A percentile compares a stretch with the other conserved stretches of the same genome.
phyloP scores from a whole-genome alignment of 306 rosid species.

The Inga laurina region DNA sequence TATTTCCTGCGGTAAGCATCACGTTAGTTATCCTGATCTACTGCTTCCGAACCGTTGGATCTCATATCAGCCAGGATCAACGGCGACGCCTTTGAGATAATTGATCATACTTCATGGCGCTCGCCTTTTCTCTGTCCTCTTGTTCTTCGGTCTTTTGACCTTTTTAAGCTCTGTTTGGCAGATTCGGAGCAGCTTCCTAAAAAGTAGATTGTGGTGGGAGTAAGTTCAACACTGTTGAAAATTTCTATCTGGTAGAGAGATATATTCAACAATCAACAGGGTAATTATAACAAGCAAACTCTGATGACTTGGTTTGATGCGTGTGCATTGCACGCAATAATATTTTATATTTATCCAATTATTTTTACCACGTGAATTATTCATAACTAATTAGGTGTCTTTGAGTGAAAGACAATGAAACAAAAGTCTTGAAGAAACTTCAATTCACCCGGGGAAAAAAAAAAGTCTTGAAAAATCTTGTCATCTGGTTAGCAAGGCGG shows the following conservation, averaged over 20 bases:
- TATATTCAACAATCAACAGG: background rate
- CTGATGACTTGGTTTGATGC: background rate
- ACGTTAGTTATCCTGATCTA: background rate
- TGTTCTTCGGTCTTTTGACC: background rate
- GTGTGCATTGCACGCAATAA: background rate
- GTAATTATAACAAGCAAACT: background rate
- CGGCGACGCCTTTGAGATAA: background rate
- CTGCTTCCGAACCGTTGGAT: conserved; percentile 8
- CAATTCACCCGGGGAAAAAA: too few species aligned
- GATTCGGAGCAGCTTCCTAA: background rate
- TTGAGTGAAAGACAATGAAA: background rate
- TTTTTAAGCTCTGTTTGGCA: background rate
- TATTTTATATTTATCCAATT: background rate
- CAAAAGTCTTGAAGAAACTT: background rate
- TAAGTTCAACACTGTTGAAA: background rate
- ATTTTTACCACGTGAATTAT: background rate
- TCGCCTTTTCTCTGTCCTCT: background rate
- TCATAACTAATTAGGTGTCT: background rate
- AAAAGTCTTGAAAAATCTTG: background rate
- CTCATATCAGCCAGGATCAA: background rate
- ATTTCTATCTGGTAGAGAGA: background rate
- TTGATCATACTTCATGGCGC: too few species aligned
- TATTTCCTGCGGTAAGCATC: background rate
- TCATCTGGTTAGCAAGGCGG: background rate
- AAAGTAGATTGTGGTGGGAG: background rate